These are phyloP conservation scores for Spirogloea muscicola DNA, from an alignment of 139 green algal species.

Conservation along the genomic window DNA sequence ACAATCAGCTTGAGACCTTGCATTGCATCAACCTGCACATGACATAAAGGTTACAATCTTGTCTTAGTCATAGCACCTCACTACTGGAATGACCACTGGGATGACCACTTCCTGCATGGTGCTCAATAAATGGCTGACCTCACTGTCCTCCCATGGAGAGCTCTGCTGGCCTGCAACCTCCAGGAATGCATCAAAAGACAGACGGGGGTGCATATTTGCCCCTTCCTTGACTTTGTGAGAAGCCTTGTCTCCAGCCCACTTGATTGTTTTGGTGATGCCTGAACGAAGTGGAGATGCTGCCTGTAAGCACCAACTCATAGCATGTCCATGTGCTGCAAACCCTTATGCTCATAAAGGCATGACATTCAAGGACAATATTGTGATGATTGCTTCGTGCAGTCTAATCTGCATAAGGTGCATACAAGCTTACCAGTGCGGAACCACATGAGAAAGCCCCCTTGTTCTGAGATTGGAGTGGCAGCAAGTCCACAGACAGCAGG, in stretches of 20 bases:
- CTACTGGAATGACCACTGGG: background rate
- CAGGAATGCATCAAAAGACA: slow-evolving; percentile 26
- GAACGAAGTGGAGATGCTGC: too few species aligned
- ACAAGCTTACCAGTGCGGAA: slow-evolving; percentile 27
- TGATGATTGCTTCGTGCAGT: too few species aligned
- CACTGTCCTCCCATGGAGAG: slow-evolving; percentile 25
- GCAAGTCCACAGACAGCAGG: slow-evolving; percentile 25
- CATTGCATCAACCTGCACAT: slow-evolving; percentile 38
- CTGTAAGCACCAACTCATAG: too few species aligned
- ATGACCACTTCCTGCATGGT: too few species aligned
- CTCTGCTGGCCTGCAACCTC: slow-evolving; percentile 35
- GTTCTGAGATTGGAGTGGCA: slow-evolving; percentile 8
- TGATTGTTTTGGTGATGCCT: slow-evolving; percentile 30
- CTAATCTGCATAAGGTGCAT: too few species aligned
- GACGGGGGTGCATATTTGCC: slow-evolving; percentile 21
- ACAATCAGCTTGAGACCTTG: slow-evolving; percentile 35
- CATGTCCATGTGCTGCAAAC: too few species aligned
- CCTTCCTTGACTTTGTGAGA: slow-evolving; percentile 19
- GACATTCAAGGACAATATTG: too few species aligned
- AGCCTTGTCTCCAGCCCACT: slow-evolving; percentile 25
- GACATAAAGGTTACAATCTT: too few species aligned
- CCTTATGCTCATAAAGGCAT: too few species aligned
- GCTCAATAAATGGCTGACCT: too few species aligned
- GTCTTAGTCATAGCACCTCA: background rate
- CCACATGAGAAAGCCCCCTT: slow-evolving; percentile 35